Evolutionary conservation across 345 rosid species (phyloP).

Genomic region (Eucalyptus marginata): DNA sequence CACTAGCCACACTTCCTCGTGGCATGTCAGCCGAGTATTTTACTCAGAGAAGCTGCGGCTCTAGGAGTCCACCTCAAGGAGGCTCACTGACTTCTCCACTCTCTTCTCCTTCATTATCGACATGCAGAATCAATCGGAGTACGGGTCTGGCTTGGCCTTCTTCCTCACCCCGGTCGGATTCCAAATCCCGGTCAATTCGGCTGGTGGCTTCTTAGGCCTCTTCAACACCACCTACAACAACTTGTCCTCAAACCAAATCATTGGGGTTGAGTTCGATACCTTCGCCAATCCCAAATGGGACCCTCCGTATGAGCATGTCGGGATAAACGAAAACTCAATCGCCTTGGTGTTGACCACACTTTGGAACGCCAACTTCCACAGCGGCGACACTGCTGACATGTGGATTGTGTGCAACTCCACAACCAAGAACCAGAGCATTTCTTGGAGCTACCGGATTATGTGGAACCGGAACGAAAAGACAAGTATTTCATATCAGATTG

Average conservation of each 20-base stretch:
- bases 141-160: slow-evolving; percentile 20
- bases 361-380: slow-evolving; percentile 29
- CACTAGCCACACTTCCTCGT: not conserved
- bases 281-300: slow-evolving; percentile 9
- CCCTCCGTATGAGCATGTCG: slow-evolving; percentile 18
- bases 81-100: slow-evolving; percentile 14
- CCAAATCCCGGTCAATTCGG: slow-evolving; percentile 28
- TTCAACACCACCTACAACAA: slow-evolving; percentile 4
- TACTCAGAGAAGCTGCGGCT: slow-evolving; percentile 3
- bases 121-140: rapidly evolving
- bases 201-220: slow-evolving; percentile 26
- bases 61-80: slow-evolving; percentile 12
- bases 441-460: slow-evolving; percentile 8
- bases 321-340: slow-evolving; percentile 28
- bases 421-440: slow-evolving; percentile 11
- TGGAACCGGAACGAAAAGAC: not conserved
- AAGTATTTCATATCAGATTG: slow-evolving; percentile 15
- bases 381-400: slow-evolving; percentile 9
- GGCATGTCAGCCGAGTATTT: slow-evolving; percentile 13
- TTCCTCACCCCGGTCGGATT: slow-evolving; percentile 25
- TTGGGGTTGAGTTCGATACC: slow-evolving; percentile 17
- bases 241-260: slow-evolving; percentile 2
- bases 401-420: slow-evolving; percentile 16
- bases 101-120: slow-evolving; percentile 20
- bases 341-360: slow-evolving; percentile 3